phyloP scores from a whole-genome alignment of 139 green algal genomes.

The Tetradesmus obliquus region DNA sequence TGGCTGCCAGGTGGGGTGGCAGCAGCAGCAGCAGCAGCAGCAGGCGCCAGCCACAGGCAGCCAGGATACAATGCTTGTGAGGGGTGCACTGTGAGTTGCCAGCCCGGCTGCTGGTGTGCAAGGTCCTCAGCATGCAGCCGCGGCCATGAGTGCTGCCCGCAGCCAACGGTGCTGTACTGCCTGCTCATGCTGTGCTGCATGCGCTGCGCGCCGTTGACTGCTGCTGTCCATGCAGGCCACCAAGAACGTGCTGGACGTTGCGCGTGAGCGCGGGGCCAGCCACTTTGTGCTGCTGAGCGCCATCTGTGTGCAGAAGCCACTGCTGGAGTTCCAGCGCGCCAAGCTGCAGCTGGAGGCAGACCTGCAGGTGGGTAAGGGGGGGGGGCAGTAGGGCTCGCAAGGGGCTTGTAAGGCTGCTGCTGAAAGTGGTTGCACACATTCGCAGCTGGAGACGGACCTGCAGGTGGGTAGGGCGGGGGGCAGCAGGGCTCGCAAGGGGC shows the following conservation, averaged over 20 bases:
- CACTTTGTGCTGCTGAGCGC: constrained; percentile 98
- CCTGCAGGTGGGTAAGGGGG: constrained; percentile 65
- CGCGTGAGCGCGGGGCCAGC: constrained; percentile 66
- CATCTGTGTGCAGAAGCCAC: constrained; percentile 99
- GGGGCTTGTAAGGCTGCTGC: neutral
- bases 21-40: too few relatives aligned
- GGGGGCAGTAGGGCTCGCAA: neutral
- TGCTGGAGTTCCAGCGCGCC: constrained; percentile 98
- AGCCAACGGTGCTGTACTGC: neutral
- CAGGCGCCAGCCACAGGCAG: too few relatives aligned
- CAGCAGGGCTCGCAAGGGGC: neutral
- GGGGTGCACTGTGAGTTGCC: too few relatives aligned
- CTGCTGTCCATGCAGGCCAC: constrained; percentile 71
- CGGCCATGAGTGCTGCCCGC: too few relatives aligned
- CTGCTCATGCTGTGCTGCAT: neutral
- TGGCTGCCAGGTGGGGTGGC: too few relatives aligned
- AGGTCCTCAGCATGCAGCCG: too few relatives aligned
- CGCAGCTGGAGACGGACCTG: neutral
- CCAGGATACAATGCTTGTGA: too few relatives aligned
- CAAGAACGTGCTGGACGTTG: constrained; percentile 91
- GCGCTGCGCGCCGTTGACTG: neutral
- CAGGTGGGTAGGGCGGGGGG: neutral
- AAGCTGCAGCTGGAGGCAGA: constrained; percentile 97
- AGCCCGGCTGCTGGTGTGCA: too few relatives aligned
- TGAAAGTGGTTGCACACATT: neutral